phyloP scores from a whole-genome alignment of 2,329 filamentous ascomycete genomes.

The Ophiocordyceps camponoti-leonardi region DNA sequence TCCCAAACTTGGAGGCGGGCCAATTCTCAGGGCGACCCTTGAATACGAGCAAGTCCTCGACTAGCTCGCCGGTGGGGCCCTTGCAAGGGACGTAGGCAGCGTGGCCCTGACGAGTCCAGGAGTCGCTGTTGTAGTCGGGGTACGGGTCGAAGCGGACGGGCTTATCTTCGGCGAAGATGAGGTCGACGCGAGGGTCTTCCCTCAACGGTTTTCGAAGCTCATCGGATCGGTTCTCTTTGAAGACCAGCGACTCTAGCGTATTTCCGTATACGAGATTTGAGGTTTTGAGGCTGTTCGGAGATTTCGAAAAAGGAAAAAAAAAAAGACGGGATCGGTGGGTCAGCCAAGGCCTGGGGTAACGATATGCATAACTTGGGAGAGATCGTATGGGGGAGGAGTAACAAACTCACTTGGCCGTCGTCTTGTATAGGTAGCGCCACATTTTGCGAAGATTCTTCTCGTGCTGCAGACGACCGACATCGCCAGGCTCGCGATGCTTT shows the following conservation, averaged over 20 bases:
- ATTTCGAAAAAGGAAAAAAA: not conserved
- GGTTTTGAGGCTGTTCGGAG: conserved; percentile 19
- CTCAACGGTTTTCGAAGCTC: conserved; percentile 13
- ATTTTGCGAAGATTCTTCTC: conserved; percentile 25
- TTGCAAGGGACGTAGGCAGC: conserved; percentile 46
- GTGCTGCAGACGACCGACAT: conserved; percentile 16
- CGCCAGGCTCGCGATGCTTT: conserved; percentile 13
- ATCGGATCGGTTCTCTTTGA: conserved; percentile 19
- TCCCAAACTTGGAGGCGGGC: conserved; percentile 44
- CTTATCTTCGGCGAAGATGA: conserved; percentile 24
- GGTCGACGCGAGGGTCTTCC: conserved; percentile 15
- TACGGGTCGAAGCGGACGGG: conserved; percentile 53
- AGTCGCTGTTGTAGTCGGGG: conserved; percentile 46
- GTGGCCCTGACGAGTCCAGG: conserved; percentile 38
- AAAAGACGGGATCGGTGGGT: no score
- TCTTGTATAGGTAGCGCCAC: conserved; percentile 22
- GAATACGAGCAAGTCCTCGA: conserved; percentile 47
- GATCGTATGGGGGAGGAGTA: not conserved
- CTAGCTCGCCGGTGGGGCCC: conserved; percentile 41
- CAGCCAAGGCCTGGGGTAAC: no score
- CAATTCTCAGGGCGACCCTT: conserved; percentile 42
- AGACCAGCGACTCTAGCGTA: conserved; percentile 29
- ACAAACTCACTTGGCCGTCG: conserved; percentile 19
- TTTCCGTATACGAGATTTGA: conserved; percentile 39
- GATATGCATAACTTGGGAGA: not conserved